These are phyloP conservation scores for Aspergillus novoparasiticus DNA, from an alignment of 2,329 filamentous ascomycete genomes.

Conservation along the genomic window DNA sequence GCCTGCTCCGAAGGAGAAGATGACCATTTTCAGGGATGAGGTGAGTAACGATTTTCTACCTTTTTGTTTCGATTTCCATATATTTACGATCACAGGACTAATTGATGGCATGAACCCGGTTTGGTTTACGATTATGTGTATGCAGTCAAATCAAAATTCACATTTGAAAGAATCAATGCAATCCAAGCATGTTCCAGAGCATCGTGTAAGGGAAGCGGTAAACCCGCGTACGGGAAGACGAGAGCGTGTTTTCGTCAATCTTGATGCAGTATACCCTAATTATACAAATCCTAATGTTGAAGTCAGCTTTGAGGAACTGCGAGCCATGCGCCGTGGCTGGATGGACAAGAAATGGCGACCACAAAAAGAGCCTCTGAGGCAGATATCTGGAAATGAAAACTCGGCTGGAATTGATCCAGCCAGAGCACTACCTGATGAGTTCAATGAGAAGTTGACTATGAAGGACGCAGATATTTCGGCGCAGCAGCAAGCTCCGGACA, in stretches of 20 bases:
- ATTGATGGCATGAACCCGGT: constrained; percentile 60
- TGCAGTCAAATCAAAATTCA: constrained; percentile 50
- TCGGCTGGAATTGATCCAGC: constrained; percentile 23
- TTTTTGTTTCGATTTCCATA: constrained; percentile 52
- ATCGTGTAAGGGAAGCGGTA: constrained; percentile 76
- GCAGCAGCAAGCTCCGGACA: constrained; percentile 16
- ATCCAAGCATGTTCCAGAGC: constrained; percentile 65
- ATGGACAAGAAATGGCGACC: constrained; percentile 56
- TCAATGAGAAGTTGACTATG: constrained; percentile 36
- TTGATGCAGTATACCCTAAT: constrained; percentile 82
- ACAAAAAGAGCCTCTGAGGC: constrained; percentile 57
- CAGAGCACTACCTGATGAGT: constrained; percentile 30
- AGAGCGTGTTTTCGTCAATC: constrained; percentile 84
- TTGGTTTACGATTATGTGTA: constrained; percentile 53
- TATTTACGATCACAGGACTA: constrained; percentile 98
- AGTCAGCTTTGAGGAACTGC: constrained; percentile 87
- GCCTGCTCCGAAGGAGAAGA: constrained; percentile 74
- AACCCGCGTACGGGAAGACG: constrained; percentile 81
- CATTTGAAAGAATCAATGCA: constrained; percentile 39
- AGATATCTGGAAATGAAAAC: constrained; percentile 48
- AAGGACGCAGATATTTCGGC: constrained; percentile 23
- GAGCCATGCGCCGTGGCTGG: constrained; percentile 75
- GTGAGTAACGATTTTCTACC: constrained; percentile 64
- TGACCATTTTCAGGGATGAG: constrained; percentile 93
- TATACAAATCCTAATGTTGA: constrained; percentile 71